Conservation (phyloP, 495 filamentous ascomycete genomes). For the Penicillium egyptiacum region DNA sequence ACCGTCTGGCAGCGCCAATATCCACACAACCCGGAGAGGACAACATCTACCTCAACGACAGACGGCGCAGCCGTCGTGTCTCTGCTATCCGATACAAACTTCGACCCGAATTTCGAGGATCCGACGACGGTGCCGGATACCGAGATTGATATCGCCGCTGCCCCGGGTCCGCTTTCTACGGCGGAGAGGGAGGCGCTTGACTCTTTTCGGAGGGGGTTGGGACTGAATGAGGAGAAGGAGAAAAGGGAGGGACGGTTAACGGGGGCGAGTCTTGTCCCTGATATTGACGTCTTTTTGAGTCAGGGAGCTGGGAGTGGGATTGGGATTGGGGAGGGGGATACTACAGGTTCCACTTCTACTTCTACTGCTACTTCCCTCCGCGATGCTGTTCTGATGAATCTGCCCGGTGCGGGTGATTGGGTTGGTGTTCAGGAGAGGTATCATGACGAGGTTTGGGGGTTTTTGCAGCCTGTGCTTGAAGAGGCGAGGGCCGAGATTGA, state of each 20-base stretch:
- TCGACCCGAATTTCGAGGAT: slow-evolving; percentile 49
- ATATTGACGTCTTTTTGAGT: slow-evolving; percentile 40
- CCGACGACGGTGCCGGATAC: slow-evolving; percentile 32
- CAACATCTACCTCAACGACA: neutral
- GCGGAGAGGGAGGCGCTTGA: slow-evolving; percentile 38
- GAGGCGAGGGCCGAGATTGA: slow-evolving; percentile 62
- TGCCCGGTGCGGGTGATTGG: slow-evolving; percentile 54
- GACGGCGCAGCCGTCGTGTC: slow-evolving; percentile 48
- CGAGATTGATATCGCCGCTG: slow-evolving; percentile 28
- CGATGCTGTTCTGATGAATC: slow-evolving; percentile 31
- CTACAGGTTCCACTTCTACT: neutral
- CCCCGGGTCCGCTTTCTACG: slow-evolving; percentile 26
- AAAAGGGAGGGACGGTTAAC: slow-evolving; percentile 17
- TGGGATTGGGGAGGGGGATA: neutral
- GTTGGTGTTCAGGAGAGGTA: slow-evolving; percentile 63
- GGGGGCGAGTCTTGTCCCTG: slow-evolving; percentile 41
- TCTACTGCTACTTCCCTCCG: slow-evolving; percentile 21
- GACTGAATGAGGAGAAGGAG: neutral
- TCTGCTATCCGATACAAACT: slow-evolving; percentile 53
- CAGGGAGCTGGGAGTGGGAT: slow-evolving; percentile 7
- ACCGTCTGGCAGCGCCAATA: slow-evolving; percentile 23
- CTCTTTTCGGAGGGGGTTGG: slow-evolving; percentile 32
- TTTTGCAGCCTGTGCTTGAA: slow-evolving; percentile 59
- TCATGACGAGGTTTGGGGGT: slow-evolving; percentile 79
- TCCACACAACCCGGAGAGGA: neutral